Conservation (phyloP, 495 filamentous ascomycete species). For the Chaetomium tenue region DNA sequence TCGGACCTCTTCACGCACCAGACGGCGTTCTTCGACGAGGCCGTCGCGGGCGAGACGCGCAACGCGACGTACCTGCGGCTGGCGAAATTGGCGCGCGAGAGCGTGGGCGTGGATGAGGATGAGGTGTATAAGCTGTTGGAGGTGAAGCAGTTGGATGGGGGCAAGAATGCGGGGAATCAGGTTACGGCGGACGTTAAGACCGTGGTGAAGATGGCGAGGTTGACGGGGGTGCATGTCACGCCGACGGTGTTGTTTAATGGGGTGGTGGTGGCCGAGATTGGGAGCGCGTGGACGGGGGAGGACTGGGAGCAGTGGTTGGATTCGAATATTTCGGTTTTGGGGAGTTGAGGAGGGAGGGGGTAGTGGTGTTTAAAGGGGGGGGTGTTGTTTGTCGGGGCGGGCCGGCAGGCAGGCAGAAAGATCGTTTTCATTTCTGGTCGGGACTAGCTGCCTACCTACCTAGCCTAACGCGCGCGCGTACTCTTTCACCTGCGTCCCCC, state of each 20-base stretch:
- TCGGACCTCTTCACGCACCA: constrained; percentile 69
- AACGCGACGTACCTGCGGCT: constrained; percentile 82
- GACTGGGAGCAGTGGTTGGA: constrained; percentile 86
- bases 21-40: constrained; percentile 75
- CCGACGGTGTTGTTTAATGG: constrained; percentile 89
- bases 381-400: too few species aligned
- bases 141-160: constrained; percentile 61
- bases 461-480: too few species aligned
- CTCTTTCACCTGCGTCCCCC: background rate
- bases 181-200: constrained; percentile 86
- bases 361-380: too few species aligned
- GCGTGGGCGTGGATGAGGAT: constrained; percentile 64
- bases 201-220: constrained; percentile 73
- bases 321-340: constrained; percentile 59
- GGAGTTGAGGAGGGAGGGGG: background rate
- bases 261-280: constrained; percentile 73
- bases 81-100: constrained; percentile 59
- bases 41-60: constrained; percentile 73
- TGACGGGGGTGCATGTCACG: constrained; percentile 81
- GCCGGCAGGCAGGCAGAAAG: background rate
- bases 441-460: background rate
- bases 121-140: constrained; percentile 62
- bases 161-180: constrained; percentile 71
- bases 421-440: background rate
- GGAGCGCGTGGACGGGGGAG: constrained; percentile 68